A percentile compares a stretch with the other conserved stretches of the same genome.
These are phyloP conservation scores for Penicillium soppii DNA, from an alignment of 495 filamentous ascomycete genomes.

Conservation along the genomic window DNA sequence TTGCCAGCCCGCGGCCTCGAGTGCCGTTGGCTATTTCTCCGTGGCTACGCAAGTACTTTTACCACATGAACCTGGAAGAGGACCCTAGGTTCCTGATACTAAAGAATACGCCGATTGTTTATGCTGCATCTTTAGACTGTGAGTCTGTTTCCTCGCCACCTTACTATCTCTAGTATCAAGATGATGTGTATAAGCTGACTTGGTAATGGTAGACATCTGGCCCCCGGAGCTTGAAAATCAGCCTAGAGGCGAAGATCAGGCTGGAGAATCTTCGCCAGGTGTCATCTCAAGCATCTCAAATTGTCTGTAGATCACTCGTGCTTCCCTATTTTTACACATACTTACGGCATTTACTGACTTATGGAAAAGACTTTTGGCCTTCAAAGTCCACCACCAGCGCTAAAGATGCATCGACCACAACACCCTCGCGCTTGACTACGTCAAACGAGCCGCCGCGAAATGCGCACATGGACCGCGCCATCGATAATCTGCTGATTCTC, in stretches of 20 bases:
- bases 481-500: conserved; percentile 18
- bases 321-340: background rate
- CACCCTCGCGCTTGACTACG: conserved; percentile 4
- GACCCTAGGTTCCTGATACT: conserved; percentile 3
- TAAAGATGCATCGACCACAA: background rate
- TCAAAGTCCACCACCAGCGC: background rate
- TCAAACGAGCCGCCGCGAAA: conserved; percentile 6
- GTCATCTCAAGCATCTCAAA: background rate
- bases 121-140: conserved; percentile 16
- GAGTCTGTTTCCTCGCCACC: conserved; percentile 5
- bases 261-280: conserved; percentile 5
- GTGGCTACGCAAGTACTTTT: conserved; percentile 11
- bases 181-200: conserved; percentile 9
- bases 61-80: background rate
- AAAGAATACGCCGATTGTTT: conserved; percentile 11
- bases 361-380: conserved; percentile 9
- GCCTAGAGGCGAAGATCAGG: background rate
- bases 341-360: conserved; percentile 10
- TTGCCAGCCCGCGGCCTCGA: conserved; percentile 11
- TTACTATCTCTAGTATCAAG: background rate
- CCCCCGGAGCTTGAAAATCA: conserved; percentile 6
- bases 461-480: conserved; percentile 7
- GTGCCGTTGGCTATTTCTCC: conserved; percentile 8
- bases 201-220: conserved; percentile 15
- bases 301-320: background rate